Percentiles rank a stretch among this genome's conserved stretches.
Evolutionary conservation across 1,284 basidiomycete species (phyloP).

Genomic region (Apiotrichum akiyoshidainum): DNA sequence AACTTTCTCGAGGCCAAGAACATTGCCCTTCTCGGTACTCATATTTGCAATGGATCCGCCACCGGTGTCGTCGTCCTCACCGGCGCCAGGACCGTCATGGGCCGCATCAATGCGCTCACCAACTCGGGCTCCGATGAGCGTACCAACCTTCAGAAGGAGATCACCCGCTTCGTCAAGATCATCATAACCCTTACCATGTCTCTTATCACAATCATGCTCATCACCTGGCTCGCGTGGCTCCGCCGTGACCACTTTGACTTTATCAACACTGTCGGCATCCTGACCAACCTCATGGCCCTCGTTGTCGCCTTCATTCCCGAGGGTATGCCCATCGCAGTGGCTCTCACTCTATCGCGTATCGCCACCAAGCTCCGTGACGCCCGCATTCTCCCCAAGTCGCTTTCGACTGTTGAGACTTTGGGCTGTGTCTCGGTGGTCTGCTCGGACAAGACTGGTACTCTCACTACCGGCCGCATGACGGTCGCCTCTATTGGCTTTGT

Average conservation of each 20-base stretch:
- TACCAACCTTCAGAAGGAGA: conserved; percentile 50
- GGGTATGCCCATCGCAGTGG: conserved; percentile 57
- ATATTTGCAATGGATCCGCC: conserved; percentile 60
- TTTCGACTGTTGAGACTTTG: conserved; percentile 62
- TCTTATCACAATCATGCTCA: conserved; percentile 54
- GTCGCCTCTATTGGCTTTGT: conserved; percentile 54
- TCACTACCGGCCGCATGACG: conserved; percentile 52
- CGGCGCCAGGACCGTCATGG: conserved; percentile 59
- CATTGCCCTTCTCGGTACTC: conserved; percentile 63
- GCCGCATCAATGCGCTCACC: conserved; percentile 60
- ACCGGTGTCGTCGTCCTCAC: conserved; percentile 59
- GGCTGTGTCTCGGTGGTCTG: conserved; percentile 59
- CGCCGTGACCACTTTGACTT: conserved; percentile 53
- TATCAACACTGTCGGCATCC: conserved; percentile 57
- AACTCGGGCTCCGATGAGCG: conserved; percentile 53
- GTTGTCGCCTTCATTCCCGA: conserved; percentile 60
- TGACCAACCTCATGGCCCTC: conserved; percentile 61
- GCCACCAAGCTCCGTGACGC: conserved; percentile 58
- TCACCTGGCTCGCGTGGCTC: conserved; percentile 59
- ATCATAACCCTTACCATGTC: conserved; percentile 56
- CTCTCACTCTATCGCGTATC: conserved; percentile 51
- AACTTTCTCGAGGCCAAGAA: conserved; percentile 63
- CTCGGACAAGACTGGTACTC: conserved; percentile 61
- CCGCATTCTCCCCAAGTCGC: conserved; percentile 60
- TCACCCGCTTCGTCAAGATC: conserved; percentile 53